Conservation (phyloP, 495 filamentous ascomycete species). For the Talaromyces proteolyticus region DNA sequence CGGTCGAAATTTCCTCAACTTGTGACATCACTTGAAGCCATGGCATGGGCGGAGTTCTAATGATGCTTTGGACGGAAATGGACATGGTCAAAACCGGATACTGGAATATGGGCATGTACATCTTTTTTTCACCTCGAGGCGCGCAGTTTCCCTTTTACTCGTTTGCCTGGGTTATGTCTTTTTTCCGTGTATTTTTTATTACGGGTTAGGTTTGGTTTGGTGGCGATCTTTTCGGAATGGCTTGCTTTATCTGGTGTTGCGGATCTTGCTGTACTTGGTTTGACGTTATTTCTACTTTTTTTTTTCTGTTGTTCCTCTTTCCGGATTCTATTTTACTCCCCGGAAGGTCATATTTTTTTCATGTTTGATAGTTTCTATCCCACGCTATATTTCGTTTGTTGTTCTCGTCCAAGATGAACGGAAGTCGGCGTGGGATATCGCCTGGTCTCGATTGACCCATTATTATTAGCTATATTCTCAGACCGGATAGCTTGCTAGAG, state of each 20-base stretch:
- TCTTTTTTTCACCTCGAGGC: constrained; percentile 20
- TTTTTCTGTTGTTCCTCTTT: constrained; percentile 7
- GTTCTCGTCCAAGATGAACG: too few species aligned
- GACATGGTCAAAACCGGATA: constrained; percentile 23
- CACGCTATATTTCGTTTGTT: constrained; percentile 1
- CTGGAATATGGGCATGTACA: constrained; percentile 23
- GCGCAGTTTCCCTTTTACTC: constrained; percentile 13
- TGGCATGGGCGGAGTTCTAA: constrained; percentile 41
- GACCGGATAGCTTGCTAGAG: constrained; percentile 1
- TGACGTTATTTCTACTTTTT: constrained; percentile 1
- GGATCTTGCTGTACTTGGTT: constrained; percentile 1
- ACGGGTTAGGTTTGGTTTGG: constrained; percentile 3
- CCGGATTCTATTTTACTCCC: too few species aligned
- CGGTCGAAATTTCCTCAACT: constrained; percentile 15
- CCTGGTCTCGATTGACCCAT: constrained; percentile 2
- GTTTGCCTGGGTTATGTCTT: constrained; percentile 5
- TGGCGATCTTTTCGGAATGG: constrained; percentile 6
- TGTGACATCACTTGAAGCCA: constrained; percentile 14
- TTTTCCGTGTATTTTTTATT: constrained; percentile 7
- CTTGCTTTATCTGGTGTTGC: constrained; percentile 1
- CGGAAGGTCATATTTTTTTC: too few species aligned
- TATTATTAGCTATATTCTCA: not conserved
- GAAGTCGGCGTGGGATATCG: too few species aligned
- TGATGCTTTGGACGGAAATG: constrained; percentile 39
- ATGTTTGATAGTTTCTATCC: constrained; percentile 7